Conservation (phyloP, 2,329 filamentous ascomycete genomes). For the Beauveria sp. region DNA sequence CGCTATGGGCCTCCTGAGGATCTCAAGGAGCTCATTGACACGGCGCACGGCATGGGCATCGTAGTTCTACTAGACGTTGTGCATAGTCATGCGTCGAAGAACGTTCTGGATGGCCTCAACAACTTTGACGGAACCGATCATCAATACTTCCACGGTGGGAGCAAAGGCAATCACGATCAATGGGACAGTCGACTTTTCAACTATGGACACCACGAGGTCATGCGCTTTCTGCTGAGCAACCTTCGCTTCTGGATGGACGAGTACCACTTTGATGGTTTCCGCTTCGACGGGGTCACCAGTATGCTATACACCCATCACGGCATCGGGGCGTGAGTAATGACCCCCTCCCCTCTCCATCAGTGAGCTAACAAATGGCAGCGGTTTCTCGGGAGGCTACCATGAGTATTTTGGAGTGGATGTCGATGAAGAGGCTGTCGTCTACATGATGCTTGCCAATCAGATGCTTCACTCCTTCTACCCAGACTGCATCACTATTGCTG, state of each 20-base stretch:
- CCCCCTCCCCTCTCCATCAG: neutral
- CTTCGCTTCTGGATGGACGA: conserved; percentile 99
- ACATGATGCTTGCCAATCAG: conserved; percentile 94
- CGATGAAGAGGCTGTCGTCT: conserved; percentile 88
- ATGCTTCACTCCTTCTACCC: conserved; percentile 90
- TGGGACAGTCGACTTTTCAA: conserved; percentile 98
- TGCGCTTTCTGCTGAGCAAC: conserved; percentile 94
- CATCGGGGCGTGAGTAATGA: conserved; percentile 73
- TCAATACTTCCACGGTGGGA: conserved; percentile 87
- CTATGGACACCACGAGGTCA: conserved; percentile 87
- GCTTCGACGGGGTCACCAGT: conserved; percentile 96
- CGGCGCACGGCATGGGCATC: conserved; percentile 83
- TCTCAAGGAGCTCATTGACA: conserved; percentile 92
- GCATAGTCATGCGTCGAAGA: conserved; percentile 97
- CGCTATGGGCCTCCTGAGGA: conserved; percentile 91
- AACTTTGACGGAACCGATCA: conserved; percentile 93
- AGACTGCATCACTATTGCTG: conserved; percentile 81
- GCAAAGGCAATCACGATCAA: conserved; percentile 77
- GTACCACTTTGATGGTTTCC: conserved; percentile 92
- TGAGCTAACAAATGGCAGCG: conserved; percentile 43
- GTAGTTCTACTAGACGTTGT: conserved; percentile 91
- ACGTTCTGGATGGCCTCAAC: conserved; percentile 89
- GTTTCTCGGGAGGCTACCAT: conserved; percentile 95
- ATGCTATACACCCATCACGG: conserved; percentile 97
- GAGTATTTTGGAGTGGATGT: conserved; percentile 90